Base-by-base conservation (phyloP, 2,329 filamentous ascomycete species). In the Drechslerella coelobrocha region DNA sequence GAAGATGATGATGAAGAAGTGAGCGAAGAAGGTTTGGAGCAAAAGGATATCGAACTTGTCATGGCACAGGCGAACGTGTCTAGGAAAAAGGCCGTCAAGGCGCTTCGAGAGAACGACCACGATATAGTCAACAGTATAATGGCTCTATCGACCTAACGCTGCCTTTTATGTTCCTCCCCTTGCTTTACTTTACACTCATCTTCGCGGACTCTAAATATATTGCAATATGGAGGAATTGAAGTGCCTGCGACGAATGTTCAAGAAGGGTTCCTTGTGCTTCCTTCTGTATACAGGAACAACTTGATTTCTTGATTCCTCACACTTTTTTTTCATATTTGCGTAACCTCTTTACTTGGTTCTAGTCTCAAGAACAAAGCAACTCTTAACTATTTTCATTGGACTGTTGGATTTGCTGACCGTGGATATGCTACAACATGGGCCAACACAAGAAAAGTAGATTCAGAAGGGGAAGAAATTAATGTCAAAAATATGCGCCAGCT, bases 41-140 rank as follows among this genome's bases (percentile, higher is more conserved):
- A 93, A 79, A 99, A 99, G 88, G 95, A 99, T 81, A 99, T 99
- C 78, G 94, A 99, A 83, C 87, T 99, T 68, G 94, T 99, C 81
- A 97, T 97, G 74, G 75, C 75, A 14, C 75, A 99, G 83, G 94
- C 94, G 77, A 94, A 85, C 78, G 95, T 99, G 78, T 96, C 91
- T 77, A 87, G 94, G 81, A 97, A 96, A 84, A 97, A 97, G 88
- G 94, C 94, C 73, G 87, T 99, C 84, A 99, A 97, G 84, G 94
- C 95, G 63, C 86, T 99, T 79, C 92, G 92, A 85, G 94, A 97
- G 85, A 99, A 99, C 80, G 93, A 97, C 83, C 97, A 97, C 79
- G 94, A 99, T 80, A 99, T 99, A 83, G 94, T 99, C 85, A 99
- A 99, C 86, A 97, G 94, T 77, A 99, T 99, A 84, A 99, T 99